Base-by-base conservation (phyloP, 1,284 basidiomycete genomes). In the Leucoagaricus sp. region DNA sequence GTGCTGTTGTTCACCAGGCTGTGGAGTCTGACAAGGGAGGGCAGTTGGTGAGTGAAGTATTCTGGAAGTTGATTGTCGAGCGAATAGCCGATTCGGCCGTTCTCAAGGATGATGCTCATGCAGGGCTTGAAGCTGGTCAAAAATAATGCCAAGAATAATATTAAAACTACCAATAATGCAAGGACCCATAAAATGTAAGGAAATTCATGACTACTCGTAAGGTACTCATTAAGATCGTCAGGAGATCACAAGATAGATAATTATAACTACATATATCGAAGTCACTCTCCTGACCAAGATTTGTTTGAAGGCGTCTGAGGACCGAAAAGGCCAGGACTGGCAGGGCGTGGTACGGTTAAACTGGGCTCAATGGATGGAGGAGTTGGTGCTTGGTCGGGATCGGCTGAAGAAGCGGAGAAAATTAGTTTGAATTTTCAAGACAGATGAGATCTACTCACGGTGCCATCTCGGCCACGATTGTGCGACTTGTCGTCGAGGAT, bases 391-490 rank as follows among this genome's bases (percentile, higher is more conserved):
- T 44, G 31, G 21, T 34, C 50, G 8, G 62, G 60, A 40, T 61
- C 60, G 29, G 60, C 60, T 61, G 28, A 12, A 44, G 31, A 33
- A 40, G 33, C 15, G 25, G 10, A 25, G 25, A 25, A 40, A 21
- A 50, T 23, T 36, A 10, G 21, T 45, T 9, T 4, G 17, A 13
- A 17, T 40, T 47, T 17, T 36, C 7, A 7, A 7, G 6, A 41
- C 23, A 28, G 15, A 33, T 34, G 23, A 51, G 58, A 58, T 44
- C 5, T 44, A 75, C 85, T 74, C 64, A 89, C 87, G 86, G 70
- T 77, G 82, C 86, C 87, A 89, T 23, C 81, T 80, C 41, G 75
- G 75, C 86, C 87, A 86, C 3, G 83, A 85, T 36, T 67, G 67
- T 3, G 49, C 29, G 19, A 70, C 70, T 66, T 75, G 76, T 41